phyloP scores from a whole-genome alignment of 2,329 filamentous ascomycete genomes.

The Colletotrichum sp. region DNA sequence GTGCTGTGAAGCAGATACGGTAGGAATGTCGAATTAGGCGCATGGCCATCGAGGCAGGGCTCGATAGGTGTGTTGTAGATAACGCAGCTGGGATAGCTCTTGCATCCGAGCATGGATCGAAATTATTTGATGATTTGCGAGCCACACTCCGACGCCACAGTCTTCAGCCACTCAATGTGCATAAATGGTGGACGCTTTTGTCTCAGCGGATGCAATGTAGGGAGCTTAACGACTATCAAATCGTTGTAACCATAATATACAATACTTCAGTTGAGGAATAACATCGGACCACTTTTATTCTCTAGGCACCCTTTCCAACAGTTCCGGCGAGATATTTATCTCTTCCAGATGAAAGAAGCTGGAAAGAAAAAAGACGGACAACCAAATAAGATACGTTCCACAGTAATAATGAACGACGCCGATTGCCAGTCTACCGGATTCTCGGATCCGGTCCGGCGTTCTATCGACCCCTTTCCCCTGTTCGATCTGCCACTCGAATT shows the following conservation, averaged over 20 bases:
- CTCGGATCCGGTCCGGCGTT: neutral
- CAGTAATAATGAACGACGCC: neutral
- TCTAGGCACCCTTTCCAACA: neutral
- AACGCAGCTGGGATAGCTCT: neutral
- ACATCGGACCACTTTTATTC: neutral
- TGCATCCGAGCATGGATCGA: neutral
- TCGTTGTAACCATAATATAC: fast-evolving
- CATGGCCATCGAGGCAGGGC: neutral
- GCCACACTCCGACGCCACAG: neutral
- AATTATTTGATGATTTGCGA: neutral
- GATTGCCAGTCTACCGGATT: neutral
- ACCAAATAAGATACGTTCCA: neutral
- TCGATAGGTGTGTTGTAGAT: neutral
- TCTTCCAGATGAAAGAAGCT: neutral
- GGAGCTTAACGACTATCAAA: fast-evolving
- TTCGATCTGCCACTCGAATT: neutral
- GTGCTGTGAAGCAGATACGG: neutral
- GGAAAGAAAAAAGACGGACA: neutral
- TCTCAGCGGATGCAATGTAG: neutral
- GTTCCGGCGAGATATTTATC: neutral
- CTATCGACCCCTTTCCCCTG: neutral
- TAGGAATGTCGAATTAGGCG: neutral
- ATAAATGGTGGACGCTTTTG: neutral
- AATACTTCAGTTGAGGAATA: neutral
- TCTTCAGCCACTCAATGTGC: neutral